Evolutionary conservation across 208 protist species (phyloP), one percentile per base, ranked within the genome.

Genomic region (Leishmania arabica): DNA sequence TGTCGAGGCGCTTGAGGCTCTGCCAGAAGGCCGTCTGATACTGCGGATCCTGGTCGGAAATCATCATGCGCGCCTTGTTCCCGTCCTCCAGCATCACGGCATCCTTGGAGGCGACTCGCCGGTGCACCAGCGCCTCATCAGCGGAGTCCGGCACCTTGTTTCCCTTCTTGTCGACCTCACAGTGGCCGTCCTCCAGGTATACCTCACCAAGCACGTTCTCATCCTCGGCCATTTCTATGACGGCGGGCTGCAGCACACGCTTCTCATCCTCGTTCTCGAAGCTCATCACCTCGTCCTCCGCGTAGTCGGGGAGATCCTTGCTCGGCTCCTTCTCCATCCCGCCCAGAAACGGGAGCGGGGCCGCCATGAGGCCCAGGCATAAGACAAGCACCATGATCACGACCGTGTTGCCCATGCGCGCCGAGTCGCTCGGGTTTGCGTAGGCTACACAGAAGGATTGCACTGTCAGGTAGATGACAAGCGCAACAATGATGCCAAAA

Each of bases 11-110:
- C 27, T 73, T 66, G 56, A 95, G 40, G 74, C 90, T 82, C 47
- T 83, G 69, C 86, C 79, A 83, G 86, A 95, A 93, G 79, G 86
- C 89, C 3, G 84, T 83, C 74, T 85, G 69, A 84, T 95, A 95
- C 83, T 93, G 91, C 49, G 91, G 91, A 70, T 90, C 80, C 65
- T 82, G 82, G 75, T 81, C 80, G 66, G 68, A 83, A n/a, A 84
- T 9, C 11, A 72, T 8, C 71, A 89, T 86, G 45, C 71, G 78
- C 15, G 78, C 84, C 47, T 73, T 75, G 80, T 88, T 79, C 69
- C 89, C 82, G 62, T 89, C 78, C 60, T 72, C 31, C 64, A 81
- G 27, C 45, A 82, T 56, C 37, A 58, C 79, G 9, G 54, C 75
- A 45, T 83, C 73, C 49, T 83, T 78, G 6, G 34, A 40, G 24